These are phyloP conservation scores for Nothopassalora personata DNA, from an alignment of 2,329 filamentous ascomycete genomes.

Conservation along the genomic window DNA sequence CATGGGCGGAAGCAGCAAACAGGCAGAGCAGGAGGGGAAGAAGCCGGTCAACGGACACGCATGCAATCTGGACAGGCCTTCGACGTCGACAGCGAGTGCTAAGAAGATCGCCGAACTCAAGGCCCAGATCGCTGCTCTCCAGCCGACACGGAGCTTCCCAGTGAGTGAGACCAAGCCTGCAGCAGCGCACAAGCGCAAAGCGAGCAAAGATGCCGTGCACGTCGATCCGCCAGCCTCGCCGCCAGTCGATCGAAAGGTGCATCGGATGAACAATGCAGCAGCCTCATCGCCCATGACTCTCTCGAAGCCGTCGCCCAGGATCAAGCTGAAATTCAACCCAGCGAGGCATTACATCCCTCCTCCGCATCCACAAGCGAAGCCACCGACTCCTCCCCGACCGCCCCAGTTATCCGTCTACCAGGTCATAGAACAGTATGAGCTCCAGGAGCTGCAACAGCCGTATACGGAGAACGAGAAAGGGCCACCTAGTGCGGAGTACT, in stretches of 20 bases:
- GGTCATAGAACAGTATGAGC: conserved; percentile 30
- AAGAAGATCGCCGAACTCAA: conserved; percentile 26
- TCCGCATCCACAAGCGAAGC: conserved; percentile 30
- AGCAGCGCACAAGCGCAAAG: conserved; percentile 20
- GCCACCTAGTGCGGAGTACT: conserved; percentile 25
- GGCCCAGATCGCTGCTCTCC: conserved; percentile 29
- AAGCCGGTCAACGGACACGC: conserved; percentile 9
- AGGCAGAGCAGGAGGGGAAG: conserved; percentile 7
- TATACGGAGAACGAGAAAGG: conserved; percentile 30
- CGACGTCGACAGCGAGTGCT: conserved; percentile 13
- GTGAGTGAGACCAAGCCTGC: conserved; percentile 8
- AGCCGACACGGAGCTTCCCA: conserved; percentile 24
- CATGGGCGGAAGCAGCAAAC: conserved; percentile 15
- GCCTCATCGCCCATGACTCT: conserved; percentile 17
- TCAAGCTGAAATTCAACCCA: conserved; percentile 27
- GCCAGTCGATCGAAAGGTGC: conserved; percentile 17
- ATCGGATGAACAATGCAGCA: conserved; percentile 13
- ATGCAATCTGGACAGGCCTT: conserved; percentile 6
- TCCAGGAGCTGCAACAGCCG: conserved; percentile 32
- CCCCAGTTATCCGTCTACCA: conserved; percentile 29
- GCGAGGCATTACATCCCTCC: conserved; percentile 20
- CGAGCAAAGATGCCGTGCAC: conserved; percentile 12
- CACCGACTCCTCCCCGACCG: conserved; percentile 24
- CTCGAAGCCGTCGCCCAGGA: conserved; percentile 23
- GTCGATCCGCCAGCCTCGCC: conserved; percentile 16